Percentiles rank a stretch among this genome's conserved stretches.
Conservation (phyloP, 1,284 basidiomycete species). For the Coniophora puteana region DNA sequence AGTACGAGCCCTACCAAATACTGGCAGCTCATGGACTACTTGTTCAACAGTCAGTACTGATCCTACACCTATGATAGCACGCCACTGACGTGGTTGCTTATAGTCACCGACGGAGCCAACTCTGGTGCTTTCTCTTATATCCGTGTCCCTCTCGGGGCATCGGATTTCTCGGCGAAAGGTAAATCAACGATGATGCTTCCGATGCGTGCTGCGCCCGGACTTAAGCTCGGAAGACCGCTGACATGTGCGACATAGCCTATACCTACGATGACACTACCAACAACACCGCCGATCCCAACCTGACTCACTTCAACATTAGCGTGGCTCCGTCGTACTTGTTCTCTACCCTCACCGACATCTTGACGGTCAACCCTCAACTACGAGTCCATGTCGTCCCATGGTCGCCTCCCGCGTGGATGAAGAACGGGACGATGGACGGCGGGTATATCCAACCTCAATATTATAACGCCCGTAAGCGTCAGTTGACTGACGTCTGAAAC, state of each 20-base stretch:
- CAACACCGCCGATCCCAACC: conserved; percentile 40
- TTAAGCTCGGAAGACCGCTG: too few species aligned
- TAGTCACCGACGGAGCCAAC: conserved; percentile 42
- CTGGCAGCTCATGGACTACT: conserved; percentile 39
- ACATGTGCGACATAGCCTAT: conserved; percentile 34
- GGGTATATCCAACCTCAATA: conserved; percentile 38
- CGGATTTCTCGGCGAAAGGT: conserved; percentile 42
- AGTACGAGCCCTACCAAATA: conserved; percentile 38
- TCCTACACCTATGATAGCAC: background rate
- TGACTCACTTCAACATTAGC: conserved; percentile 38
- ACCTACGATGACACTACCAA: conserved; percentile 42
- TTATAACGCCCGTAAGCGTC: conserved; percentile 29
- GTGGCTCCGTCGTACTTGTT: conserved; percentile 44
- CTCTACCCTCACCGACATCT: conserved; percentile 42
- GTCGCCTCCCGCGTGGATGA: conserved; percentile 59
- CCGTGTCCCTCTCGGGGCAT: conserved; percentile 48
- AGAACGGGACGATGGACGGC: conserved; percentile 41
- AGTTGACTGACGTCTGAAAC: background rate
- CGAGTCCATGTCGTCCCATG: conserved; percentile 46
- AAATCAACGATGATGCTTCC: conserved; percentile 2
- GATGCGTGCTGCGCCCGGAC: too few species aligned
- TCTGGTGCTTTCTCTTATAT: conserved; percentile 47
- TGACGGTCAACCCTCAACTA: conserved; percentile 37
- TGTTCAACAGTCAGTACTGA: conserved; percentile 46
- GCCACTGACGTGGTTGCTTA: background rate